Evolutionary conservation across 2,329 filamentous ascomycete genomes (phyloP).

Genomic region (Alternaria panax): DNA sequence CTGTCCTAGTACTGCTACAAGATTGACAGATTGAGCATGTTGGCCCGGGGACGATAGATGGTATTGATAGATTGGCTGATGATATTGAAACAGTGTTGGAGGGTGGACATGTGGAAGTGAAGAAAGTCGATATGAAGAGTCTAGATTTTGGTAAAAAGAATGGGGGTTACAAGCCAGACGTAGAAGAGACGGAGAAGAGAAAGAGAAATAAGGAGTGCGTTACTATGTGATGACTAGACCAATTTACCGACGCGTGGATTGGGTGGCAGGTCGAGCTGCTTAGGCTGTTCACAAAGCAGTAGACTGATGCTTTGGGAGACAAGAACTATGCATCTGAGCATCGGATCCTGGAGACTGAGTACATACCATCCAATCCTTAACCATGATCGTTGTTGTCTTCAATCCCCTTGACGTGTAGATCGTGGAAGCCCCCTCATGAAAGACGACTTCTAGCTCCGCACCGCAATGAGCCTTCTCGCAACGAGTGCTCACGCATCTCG

Average conservation of each 20-base stretch:
- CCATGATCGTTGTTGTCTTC: no score
- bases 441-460: no score
- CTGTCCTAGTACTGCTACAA: not conserved
- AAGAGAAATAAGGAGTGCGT: not conserved
- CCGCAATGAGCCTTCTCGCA: no score
- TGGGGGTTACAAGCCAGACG: not conserved
- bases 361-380: not conserved
- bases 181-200: not conserved
- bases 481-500: no score
- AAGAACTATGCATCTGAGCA: not conserved
- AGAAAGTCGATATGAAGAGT: not conserved
- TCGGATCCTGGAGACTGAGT: not conserved
- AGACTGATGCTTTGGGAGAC: not conserved
- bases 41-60: not conserved
- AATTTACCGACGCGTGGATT: no score
- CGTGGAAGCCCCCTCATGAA: no score
- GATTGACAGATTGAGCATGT: not conserved
- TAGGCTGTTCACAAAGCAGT: not conserved
- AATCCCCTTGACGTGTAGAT: no score
- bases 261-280: not conserved
- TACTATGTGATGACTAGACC: not conserved
- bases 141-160: not conserved
- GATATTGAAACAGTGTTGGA: not conserved
- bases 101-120: not conserved
- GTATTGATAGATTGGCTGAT: not conserved